phyloP scores from a whole-genome alignment of 2,329 filamentous ascomycete genomes.

The Metarhizium album region DNA sequence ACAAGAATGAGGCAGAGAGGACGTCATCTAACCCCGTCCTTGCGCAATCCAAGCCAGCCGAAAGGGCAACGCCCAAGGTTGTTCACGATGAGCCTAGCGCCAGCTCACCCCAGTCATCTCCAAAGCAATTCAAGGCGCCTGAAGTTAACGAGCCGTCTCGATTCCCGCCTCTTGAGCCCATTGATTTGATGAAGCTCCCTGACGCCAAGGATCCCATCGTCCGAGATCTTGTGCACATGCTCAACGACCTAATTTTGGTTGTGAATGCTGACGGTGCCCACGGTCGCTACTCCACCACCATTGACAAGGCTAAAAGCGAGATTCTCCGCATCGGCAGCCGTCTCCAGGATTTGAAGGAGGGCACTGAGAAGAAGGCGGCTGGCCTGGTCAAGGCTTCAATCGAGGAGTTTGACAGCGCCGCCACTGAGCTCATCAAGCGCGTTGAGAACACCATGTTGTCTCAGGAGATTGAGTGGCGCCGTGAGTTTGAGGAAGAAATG shows the following conservation, averaged over 20 bases:
- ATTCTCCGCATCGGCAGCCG: conserved; percentile 67
- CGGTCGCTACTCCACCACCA: conserved; percentile 64
- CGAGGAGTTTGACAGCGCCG: conserved; percentile 75
- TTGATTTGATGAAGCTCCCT: conserved; percentile 67
- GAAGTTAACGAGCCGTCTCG: conserved; percentile 57
- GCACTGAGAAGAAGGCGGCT: conserved; percentile 60
- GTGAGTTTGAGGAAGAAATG: conserved; percentile 80
- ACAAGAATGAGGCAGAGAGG: conserved; percentile 22
- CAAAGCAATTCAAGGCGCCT: conserved; percentile 38
- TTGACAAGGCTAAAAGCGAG: conserved; percentile 78
- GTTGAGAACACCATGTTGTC: conserved; percentile 72
- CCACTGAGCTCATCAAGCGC: conserved; percentile 77
- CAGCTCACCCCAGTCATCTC: conserved; percentile 15
- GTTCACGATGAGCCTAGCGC: conserved; percentile 9
- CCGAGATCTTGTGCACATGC: conserved; percentile 85
- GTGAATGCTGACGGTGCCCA: conserved; percentile 79
- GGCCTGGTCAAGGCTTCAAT: conserved; percentile 61
- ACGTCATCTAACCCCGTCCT: conserved; percentile 12
- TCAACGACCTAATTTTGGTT: conserved; percentile 91
- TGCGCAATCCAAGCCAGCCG: conserved; percentile 18
- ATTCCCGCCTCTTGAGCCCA: conserved; percentile 53
- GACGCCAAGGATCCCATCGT: conserved; percentile 78
- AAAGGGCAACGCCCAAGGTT: conserved; percentile 18
- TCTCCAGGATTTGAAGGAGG: conserved; percentile 62
- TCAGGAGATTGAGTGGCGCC: conserved; percentile 74